A percentile compares a stretch with the other conserved stretches of the same genome.
Conservation (phyloP, 805 yeast genomes). For the Candida quercuum region DNA sequence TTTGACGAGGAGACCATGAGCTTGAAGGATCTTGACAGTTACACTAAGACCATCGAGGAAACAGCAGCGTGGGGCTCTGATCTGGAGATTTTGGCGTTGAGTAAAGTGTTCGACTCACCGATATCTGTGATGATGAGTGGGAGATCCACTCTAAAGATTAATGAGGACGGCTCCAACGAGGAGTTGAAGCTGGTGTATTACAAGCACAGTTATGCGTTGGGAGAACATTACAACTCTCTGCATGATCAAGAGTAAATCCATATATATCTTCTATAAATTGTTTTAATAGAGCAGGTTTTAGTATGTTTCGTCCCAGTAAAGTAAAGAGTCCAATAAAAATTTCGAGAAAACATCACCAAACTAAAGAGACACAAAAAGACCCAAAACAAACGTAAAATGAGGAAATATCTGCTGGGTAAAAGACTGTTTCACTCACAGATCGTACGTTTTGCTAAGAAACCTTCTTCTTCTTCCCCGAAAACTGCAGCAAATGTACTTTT, state of each 20-base stretch:
- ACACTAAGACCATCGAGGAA: constrained; percentile 59
- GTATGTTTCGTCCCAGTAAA: no score
- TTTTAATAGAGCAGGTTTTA: no score
- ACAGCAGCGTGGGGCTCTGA: constrained; percentile 98
- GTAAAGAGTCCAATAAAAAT: no score
- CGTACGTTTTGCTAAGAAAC: constrained; percentile 14
- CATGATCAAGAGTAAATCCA: no score
- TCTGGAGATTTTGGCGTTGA: constrained; percentile 78
- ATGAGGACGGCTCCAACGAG: constrained; percentile 44
- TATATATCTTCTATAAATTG: no score
- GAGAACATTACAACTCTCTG: constrained; percentile 91
- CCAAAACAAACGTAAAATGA: no score
- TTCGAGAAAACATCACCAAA: no score
- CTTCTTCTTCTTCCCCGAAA: constrained; percentile 2
- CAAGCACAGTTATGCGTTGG: constrained; percentile 81
- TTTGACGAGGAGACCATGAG: constrained; percentile 73
- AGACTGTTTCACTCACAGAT: constrained; percentile 10
- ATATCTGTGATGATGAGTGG: constrained; percentile 79
- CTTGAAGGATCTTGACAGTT: constrained; percentile 59
- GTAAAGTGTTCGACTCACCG: constrained; percentile 65
- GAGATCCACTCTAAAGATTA: constrained; percentile 56
- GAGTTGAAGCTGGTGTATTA: constrained; percentile 73
- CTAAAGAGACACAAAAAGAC: no score
- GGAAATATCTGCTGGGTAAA: background rate
- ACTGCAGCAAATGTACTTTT: constrained; percentile 12